Evolutionary conservation across 176 grass and related monocot genomes (phyloP).

Genomic region (Luzula sylvatica): DNA sequence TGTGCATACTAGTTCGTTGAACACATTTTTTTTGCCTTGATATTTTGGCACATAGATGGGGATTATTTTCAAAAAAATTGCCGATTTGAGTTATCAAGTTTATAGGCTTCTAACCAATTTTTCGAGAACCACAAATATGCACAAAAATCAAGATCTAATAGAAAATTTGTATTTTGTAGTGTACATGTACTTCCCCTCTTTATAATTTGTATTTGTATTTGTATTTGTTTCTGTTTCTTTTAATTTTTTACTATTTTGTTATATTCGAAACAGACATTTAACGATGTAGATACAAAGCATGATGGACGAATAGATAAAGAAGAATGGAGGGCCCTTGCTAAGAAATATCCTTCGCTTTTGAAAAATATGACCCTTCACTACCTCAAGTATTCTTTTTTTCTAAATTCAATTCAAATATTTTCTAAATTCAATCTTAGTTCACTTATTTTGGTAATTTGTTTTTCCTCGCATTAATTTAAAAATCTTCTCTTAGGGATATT

Average conservation of each 20-base stretch:
- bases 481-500: conserved; percentile 16
- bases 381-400: conserved; percentile 34
- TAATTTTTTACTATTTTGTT: too few species aligned
- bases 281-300: conserved; percentile 67
- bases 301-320: conserved; percentile 72
- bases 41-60: not conserved
- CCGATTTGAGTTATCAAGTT: not conserved
- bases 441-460: too few species aligned
- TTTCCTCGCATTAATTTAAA: too few species aligned
- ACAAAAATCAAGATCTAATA: conserved; percentile 14
- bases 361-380: conserved; percentile 79
- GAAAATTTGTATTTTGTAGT: not conserved
- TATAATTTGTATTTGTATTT: too few species aligned
- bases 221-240: not conserved
- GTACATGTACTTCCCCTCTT: not conserved
- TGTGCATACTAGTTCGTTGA: too few species aligned
- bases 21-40: conserved; percentile 1
- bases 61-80: not conserved
- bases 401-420: not conserved
- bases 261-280: conserved; percentile 49
- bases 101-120: not conserved
- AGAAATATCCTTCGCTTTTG: conserved; percentile 67
- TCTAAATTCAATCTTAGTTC: too few species aligned
- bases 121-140: conserved; percentile 3
- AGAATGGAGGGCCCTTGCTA: conserved; percentile 58